Evolutionary conservation across 73 alveolate genomes (phyloP).

Genomic region (Breviolum minutum): DNA sequence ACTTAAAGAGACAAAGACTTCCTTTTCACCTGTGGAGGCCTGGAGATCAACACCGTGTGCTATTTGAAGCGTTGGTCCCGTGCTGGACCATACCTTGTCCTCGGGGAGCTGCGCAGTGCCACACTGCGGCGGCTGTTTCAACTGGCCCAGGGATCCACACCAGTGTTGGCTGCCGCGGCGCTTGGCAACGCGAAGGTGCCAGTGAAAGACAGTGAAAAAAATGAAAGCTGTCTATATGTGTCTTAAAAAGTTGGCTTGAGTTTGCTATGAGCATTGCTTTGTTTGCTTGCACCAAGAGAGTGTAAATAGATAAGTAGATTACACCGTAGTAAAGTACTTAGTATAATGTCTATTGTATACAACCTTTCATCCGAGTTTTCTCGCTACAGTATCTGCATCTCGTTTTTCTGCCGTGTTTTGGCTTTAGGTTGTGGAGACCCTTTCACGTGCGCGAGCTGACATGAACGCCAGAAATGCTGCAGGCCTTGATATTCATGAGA

Average conservation of each 20-base stretch:
- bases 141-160: constrained; percentile 61
- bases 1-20: not conserved
- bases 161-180: constrained; percentile 90
- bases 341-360: not conserved
- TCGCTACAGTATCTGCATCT: not conserved
- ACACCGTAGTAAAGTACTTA: not conserved
- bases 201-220: not conserved
- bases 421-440: constrained; percentile 35
- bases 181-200: constrained; percentile 84
- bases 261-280: not conserved
- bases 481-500: constrained; percentile 26
- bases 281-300: not conserved
- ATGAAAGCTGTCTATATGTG: not conserved
- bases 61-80: constrained; percentile 17
- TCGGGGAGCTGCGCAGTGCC: constrained; percentile 36
- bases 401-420: not conserved
- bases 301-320: too few species aligned
- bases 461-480: constrained; percentile 10
- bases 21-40: constrained; percentile 13
- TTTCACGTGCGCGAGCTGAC: constrained; percentile 29
- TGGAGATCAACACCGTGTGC: constrained; percentile 70
- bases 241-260: not conserved
- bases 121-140: constrained; percentile 61
- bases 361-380: not conserved
- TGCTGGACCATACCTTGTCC: constrained; percentile 16